Percentiles rank a stretch among this genome's conserved stretches.
Conservation (phyloP, 495 filamentous ascomycete species). For the Sordaria brevicollis region DNA sequence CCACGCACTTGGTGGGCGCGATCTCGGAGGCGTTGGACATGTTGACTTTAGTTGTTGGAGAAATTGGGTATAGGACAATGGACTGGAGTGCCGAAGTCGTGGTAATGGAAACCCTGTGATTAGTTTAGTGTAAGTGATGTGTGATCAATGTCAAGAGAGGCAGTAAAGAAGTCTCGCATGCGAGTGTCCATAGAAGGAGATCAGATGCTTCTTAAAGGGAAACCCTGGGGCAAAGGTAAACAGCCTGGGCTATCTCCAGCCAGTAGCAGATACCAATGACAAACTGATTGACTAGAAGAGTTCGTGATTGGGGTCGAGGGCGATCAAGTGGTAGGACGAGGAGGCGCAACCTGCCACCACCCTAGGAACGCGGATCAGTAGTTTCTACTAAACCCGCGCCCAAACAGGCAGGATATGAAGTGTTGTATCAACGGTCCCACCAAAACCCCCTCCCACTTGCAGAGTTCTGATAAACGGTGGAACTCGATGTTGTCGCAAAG, state of each 20-base stretch:
- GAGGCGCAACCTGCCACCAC: background rate
- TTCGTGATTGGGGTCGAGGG: background rate
- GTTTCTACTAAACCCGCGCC: background rate
- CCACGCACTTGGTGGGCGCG: slow-evolving; percentile 62
- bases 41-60: background rate
- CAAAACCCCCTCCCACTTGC: background rate
- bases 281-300: background rate
- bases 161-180: background rate
- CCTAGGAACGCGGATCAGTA: background rate
- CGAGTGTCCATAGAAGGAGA: background rate
- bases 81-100: background rate
- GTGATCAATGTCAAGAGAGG: background rate
- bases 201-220: background rate
- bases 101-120: background rate
- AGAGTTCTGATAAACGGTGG: background rate
- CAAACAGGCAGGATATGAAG: background rate
- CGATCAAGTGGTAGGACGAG: background rate
- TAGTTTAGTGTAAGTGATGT: background rate
- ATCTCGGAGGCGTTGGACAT: slow-evolving; percentile 4
- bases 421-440: background rate
- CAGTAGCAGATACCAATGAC: background rate
- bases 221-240: background rate
- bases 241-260: background rate
- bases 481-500: background rate
- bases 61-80: background rate